A percentile compares a stretch with the other conserved stretches of the same genome.
phyloP scores from a whole-genome alignment of 2,329 filamentous ascomycete genomes.

The Apiospora marii region DNA sequence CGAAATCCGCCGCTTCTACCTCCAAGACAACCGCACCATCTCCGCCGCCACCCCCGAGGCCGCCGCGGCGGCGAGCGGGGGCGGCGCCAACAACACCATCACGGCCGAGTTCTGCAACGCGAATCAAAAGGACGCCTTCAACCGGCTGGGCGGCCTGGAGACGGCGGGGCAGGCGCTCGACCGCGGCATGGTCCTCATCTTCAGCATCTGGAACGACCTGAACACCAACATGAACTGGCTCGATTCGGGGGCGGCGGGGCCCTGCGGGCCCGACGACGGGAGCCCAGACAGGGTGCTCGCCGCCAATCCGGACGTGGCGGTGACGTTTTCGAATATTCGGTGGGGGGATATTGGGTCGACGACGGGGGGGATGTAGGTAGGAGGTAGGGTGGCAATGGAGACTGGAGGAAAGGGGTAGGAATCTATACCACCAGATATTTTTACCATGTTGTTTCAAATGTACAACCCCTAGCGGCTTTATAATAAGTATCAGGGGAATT shows the following conservation, averaged over 20 bases:
- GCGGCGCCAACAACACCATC: slow-evolving; percentile 46
- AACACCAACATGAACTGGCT: slow-evolving; percentile 74
- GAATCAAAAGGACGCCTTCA: slow-evolving; percentile 33
- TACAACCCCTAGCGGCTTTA: too few species aligned
- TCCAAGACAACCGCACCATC: slow-evolving; percentile 19
- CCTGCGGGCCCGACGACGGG: slow-evolving; percentile 60
- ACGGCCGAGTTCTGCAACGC: slow-evolving; percentile 63
- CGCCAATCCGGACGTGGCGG: slow-evolving; percentile 54
- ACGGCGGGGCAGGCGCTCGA: slow-evolving; percentile 58
- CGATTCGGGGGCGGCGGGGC: slow-evolving; percentile 63
- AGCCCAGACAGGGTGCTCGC: slow-evolving; percentile 58
- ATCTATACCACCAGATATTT: too few species aligned
- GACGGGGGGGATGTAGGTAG: not conserved
- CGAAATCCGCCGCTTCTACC: slow-evolving; percentile 24
- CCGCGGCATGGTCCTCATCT: slow-evolving; percentile 54
- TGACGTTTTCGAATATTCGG: slow-evolving; percentile 67
- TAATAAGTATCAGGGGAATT: too few species aligned
- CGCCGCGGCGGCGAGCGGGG: not conserved
- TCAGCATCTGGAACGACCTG: slow-evolving; percentile 70
- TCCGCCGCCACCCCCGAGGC: not conserved
- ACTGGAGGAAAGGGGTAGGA: too few species aligned
- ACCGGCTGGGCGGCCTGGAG: slow-evolving; percentile 61
- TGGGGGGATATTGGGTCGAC: slow-evolving; percentile 64
- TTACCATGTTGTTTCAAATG: too few species aligned
- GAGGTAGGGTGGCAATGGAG: too few species aligned